Percentiles rank a stretch among this genome's conserved stretches.
phyloP scores from a whole-genome alignment of 345 rosid genomes.

The Gossypium bickii region DNA sequence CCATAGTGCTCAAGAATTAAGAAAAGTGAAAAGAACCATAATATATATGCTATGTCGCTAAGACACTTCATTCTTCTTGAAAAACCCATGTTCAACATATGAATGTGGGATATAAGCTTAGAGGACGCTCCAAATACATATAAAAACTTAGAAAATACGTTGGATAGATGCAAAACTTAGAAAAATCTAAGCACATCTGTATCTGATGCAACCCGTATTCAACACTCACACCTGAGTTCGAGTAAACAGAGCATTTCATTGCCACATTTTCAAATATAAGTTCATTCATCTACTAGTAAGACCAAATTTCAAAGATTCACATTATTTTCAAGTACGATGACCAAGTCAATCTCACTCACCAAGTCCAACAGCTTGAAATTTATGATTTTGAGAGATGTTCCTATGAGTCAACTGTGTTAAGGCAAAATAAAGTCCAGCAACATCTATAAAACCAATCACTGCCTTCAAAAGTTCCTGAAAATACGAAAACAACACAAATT shows the following conservation, averaged over 20 bases:
- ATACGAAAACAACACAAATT: background rate
- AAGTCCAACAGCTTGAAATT: constrained; percentile 95
- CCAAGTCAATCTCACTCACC: constrained; percentile 46
- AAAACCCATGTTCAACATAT: no score
- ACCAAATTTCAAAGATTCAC: background rate
- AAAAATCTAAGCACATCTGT: no score
- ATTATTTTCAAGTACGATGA: constrained; percentile 3
- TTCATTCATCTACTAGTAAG: background rate
- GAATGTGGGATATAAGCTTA: no score
- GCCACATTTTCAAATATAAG: no score
- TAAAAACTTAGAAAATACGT: no score
- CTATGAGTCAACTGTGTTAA: constrained; percentile 90
- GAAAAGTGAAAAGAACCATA: background rate
- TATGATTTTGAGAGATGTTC: constrained; percentile 93
- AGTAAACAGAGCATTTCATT: background rate
- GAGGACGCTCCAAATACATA: no score
- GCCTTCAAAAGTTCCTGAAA: constrained; percentile 88
- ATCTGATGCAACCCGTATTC: no score
- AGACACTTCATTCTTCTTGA: no score
- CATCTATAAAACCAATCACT: constrained; percentile 86
- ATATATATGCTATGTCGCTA: no score
- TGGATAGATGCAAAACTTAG: no score
- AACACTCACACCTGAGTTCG: no score
- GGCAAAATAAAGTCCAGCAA: constrained; percentile 90
- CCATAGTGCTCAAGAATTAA: background rate